Conservation (phyloP, 2,329 filamentous ascomycete genomes). For the Lasiodiplodia theobromae region DNA sequence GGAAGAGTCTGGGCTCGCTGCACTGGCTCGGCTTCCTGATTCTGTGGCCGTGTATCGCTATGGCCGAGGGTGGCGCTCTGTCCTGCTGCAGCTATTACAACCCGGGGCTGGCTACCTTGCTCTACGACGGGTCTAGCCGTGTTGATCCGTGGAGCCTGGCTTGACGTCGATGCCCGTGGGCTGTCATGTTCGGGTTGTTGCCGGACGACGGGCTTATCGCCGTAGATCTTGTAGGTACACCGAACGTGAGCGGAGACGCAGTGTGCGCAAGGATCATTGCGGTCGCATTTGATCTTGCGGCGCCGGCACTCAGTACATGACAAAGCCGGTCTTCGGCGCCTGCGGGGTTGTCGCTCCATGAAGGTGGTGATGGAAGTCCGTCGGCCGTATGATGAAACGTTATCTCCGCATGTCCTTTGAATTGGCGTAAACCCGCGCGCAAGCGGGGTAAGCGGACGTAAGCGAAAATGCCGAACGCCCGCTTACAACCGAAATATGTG, state of each 20-base stretch:
- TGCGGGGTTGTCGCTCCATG: not conserved
- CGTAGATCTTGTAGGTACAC: not conserved
- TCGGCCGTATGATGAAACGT: not conserved
- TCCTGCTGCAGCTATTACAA: not conserved
- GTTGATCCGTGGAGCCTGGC: too few relatives aligned
- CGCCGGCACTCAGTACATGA: constrained; percentile 38
- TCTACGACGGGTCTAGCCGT: not conserved
- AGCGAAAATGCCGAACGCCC: too few relatives aligned
- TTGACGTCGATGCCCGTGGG: not conserved
- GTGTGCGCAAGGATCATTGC: constrained; percentile 36
- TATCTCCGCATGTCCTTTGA: not conserved
- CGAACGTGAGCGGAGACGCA: constrained; percentile 31
- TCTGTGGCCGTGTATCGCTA: not conserved
- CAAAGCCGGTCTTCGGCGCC: constrained; percentile 25
- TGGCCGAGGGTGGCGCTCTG: not conserved
- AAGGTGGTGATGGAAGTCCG: not conserved
- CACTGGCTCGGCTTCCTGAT: not conserved
- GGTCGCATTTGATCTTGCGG: constrained; percentile 41
- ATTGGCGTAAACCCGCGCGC: too few relatives aligned
- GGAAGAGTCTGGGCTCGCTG: too few relatives aligned
- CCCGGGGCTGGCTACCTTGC: not conserved
- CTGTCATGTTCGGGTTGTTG: not conserved
- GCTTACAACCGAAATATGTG: too few relatives aligned
- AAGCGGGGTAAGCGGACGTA: too few relatives aligned
- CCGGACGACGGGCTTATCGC: not conserved